Evolutionary conservation across 2,329 filamentous ascomycete genomes (phyloP), one percentile per base, ranked within the genome.

Genomic region (Fusarium irregulare): DNA sequence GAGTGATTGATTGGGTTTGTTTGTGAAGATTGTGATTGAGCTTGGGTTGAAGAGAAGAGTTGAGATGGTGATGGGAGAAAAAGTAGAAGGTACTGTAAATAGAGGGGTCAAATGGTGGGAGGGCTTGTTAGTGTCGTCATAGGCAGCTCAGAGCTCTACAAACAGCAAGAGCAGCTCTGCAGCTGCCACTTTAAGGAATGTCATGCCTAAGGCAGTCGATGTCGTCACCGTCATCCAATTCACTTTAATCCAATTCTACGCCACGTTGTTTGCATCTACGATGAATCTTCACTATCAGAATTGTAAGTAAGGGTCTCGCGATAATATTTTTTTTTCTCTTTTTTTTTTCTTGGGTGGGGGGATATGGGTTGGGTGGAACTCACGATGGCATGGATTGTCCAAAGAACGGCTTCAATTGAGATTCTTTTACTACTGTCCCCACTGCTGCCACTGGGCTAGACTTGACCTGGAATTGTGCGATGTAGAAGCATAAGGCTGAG

Each of bases 51-150:
- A 40, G 20, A 59, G 27, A 25, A 58, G 27, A 28, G 32, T 53
- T 53, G 13, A 53, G 41, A 30, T 60, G 34, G 37, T 46, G 46
- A 62, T 40, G 30, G 30, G 53, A 41, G 45, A 40, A 50, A 48
- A 55, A 56, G 61, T 60, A 56, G 54, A 60, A 18, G 63, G 34
- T 49, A 64, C 37, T 34, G 61, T 61, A 61, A 56, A 66, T 66
- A 66, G 63, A 66, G 63, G 63, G 63, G 63, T 66, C 25, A 9
- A 27, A 21, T 20, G 44, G 12, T 16, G 37, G 60, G 37, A 53
- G 45, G 47, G 58, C 25, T 12, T 23, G 50, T 41, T 66, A 44
- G 62, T 66, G 63, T 66, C 63, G 63, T 66, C 62, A 66, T 66
- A 66, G 63, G 63, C 27, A 49, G 49, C 59, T 49, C 23, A 64